phyloP scores from a whole-genome alignment of 2,329 filamentous ascomycete genomes.

The Alternaria ventricosa region DNA sequence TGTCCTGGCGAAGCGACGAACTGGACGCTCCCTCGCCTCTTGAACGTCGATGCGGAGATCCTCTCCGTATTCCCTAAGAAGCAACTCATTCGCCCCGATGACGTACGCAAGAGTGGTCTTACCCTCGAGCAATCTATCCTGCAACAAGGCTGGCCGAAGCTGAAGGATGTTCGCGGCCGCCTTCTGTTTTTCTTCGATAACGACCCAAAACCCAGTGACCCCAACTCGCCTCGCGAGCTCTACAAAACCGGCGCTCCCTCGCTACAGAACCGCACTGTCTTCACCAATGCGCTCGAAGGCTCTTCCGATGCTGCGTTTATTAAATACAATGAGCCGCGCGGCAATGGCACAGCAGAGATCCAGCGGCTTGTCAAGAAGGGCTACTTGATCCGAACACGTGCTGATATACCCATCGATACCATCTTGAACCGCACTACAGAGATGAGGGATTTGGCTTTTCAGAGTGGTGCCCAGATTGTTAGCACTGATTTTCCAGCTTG shows the following conservation, averaged over 20 bases:
- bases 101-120: constrained; percentile 50
- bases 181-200: constrained; percentile 62
- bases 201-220: constrained; percentile 44
- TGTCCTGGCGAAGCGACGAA: constrained; percentile 51
- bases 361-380: constrained; percentile 54
- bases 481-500: constrained; percentile 58
- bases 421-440: constrained; percentile 52
- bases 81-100: constrained; percentile 57
- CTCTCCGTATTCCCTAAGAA: constrained; percentile 50
- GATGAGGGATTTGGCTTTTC: constrained; percentile 53
- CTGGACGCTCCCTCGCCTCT: constrained; percentile 54
- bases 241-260: constrained; percentile 48
- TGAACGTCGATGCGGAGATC: constrained; percentile 57
- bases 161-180: constrained; percentile 53
- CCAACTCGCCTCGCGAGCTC: constrained; percentile 43
- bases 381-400: constrained; percentile 59
- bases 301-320: constrained; percentile 57
- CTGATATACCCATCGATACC: constrained; percentile 56
- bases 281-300: constrained; percentile 58
- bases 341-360: constrained; percentile 49
- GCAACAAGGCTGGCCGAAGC: constrained; percentile 57
- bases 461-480: constrained; percentile 59
- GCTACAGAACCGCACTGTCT: constrained; percentile 56
- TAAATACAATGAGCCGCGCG: constrained; percentile 56
- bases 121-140: constrained; percentile 58